Percentiles rank a stretch among this genome's conserved stretches.
Conservation (phyloP, 192 early-diverging fungal species). For the Gaertneriomyces semiglobifer region DNA sequence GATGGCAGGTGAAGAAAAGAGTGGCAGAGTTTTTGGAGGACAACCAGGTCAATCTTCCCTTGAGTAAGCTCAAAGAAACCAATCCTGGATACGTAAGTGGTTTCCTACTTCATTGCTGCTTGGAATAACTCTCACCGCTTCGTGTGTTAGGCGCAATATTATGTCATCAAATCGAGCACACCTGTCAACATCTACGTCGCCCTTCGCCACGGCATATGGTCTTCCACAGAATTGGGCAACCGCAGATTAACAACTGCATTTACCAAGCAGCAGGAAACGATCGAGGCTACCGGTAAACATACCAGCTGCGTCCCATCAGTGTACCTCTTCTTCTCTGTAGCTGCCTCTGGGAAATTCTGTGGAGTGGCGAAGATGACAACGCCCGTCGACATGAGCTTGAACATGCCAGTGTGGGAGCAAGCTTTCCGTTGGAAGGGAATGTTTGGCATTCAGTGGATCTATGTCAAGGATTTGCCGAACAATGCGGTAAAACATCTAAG, state of each 20-base stretch:
- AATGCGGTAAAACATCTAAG: constrained; percentile 40
- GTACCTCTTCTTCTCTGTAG: constrained; percentile 55
- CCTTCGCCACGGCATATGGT: constrained; percentile 51
- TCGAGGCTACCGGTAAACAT: not conserved
- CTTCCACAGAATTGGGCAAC: constrained; percentile 58
- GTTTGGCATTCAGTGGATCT: constrained; percentile 52
- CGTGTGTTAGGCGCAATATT: constrained; percentile 41
- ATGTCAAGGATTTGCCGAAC: constrained; percentile 58
- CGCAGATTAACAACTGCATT: constrained; percentile 51
- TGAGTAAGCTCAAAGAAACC: no score
- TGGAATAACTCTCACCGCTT: no score
- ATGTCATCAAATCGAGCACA: constrained; percentile 58
- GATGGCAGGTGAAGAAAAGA: no score
- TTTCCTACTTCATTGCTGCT: no score
- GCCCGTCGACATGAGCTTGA: constrained; percentile 38
- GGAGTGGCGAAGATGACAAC: constrained; percentile 55
- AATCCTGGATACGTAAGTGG: no score
- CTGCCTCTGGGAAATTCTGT: constrained; percentile 55
- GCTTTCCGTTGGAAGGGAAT: constrained; percentile 49
- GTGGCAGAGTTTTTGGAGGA: no score
- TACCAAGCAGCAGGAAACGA: constrained; percentile 1
- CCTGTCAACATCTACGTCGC: constrained; percentile 49
- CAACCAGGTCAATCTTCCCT: no score
- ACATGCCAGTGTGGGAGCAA: constrained; percentile 37
- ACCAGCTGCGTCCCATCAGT: constrained; percentile 21